A percentile compares a stretch with the other conserved stretches of the same genome.
These are phyloP conservation scores for Chalciporus sphaerocephalus DNA, from an alignment of 768 basidiomycete species.

Conservation along the genomic window DNA sequence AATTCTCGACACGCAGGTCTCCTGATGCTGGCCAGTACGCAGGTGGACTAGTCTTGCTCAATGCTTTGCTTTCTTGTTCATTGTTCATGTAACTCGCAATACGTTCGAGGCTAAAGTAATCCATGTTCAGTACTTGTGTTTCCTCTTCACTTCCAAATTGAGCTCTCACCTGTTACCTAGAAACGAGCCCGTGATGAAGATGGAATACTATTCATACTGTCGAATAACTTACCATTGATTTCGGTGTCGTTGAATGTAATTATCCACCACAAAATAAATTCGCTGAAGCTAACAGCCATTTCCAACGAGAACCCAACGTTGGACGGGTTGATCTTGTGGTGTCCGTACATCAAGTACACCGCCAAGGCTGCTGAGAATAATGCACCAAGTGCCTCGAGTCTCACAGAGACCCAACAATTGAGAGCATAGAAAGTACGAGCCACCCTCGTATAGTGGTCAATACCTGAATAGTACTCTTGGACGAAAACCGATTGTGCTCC, in stretches of 20 bases:
- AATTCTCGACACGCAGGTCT: conserved; percentile 46
- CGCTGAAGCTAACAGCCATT: conserved; percentile 9
- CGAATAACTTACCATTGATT: conserved; percentile 4
- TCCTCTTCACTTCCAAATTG: background rate
- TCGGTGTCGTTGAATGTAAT: conserved; percentile 18
- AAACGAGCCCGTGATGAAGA: conserved; percentile 2
- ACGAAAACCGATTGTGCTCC: conserved; percentile 31
- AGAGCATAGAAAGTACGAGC: conserved; percentile 30
- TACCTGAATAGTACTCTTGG: conserved; percentile 25
- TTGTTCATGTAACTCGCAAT: conserved; percentile 50
- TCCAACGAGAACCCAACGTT: conserved; percentile 16
- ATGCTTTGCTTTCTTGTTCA: conserved; percentile 47
- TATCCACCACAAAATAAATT: conserved; percentile 20
- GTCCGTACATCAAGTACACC: conserved; percentile 35
- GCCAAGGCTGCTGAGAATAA: conserved; percentile 32
- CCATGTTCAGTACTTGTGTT: background rate
- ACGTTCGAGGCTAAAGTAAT: conserved; percentile 25
- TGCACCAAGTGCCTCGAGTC: conserved; percentile 40
- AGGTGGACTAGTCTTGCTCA: conserved; percentile 43
- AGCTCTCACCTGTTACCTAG: conserved; percentile 21
- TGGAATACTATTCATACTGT: background rate
- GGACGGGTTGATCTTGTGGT: conserved; percentile 10
- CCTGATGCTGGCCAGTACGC: conserved; percentile 66
- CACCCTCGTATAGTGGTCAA: conserved; percentile 33
- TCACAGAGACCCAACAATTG: conserved; percentile 34